These are phyloP conservation scores for Meyerozyma athensensis DNA, from an alignment of 1,139 yeast genomes.

Conservation along the genomic window DNA sequence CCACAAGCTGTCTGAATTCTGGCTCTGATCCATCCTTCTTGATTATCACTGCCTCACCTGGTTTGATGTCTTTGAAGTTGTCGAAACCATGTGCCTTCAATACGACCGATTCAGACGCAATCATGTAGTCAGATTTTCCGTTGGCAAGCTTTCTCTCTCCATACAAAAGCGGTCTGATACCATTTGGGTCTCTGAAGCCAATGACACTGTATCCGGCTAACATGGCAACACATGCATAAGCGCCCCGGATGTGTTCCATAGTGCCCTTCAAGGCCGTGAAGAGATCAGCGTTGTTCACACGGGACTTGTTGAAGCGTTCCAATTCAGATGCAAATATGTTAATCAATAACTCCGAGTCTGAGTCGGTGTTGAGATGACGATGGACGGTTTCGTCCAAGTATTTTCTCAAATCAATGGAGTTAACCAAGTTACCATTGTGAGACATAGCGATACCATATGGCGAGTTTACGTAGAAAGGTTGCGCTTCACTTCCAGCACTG, in stretches of 20 bases:
- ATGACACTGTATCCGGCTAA: slow-evolving; percentile 93
- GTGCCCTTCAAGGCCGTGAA: slow-evolving; percentile 84
- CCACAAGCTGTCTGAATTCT: slow-evolving; percentile 84
- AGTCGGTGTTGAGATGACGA: slow-evolving; percentile 95
- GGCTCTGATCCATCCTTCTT: slow-evolving; percentile 67
- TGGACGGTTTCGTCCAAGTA: slow-evolving; percentile 91
- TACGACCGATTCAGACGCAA: slow-evolving; percentile 94
- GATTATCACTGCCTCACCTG: slow-evolving; percentile 95
- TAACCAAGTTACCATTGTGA: slow-evolving; percentile 94
- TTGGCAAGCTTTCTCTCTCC: slow-evolving; percentile 72
- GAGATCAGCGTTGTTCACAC: slow-evolving; percentile 88
- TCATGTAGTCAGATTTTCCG: slow-evolving; percentile 86
- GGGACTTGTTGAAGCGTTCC: slow-evolving; percentile 85
- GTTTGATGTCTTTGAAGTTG: slow-evolving; percentile 74
- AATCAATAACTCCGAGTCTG: slow-evolving; percentile 85
- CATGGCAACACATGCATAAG: slow-evolving; percentile 93
- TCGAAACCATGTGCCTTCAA: slow-evolving; percentile 88
- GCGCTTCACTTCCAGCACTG: slow-evolving; percentile 94
- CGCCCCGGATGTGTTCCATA: slow-evolving; percentile 79
- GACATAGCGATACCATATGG: slow-evolving; percentile 90
- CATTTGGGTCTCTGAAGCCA: slow-evolving; percentile 97
- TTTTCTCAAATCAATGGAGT: slow-evolving; percentile 68
- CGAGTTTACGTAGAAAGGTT: slow-evolving; percentile 95
- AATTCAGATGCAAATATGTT: slow-evolving; percentile 90
- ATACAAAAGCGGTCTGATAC: slow-evolving; percentile 83